Evolutionary conservation across 257 asterid species (phyloP).

Genomic region (Verbascum thapsus): DNA sequence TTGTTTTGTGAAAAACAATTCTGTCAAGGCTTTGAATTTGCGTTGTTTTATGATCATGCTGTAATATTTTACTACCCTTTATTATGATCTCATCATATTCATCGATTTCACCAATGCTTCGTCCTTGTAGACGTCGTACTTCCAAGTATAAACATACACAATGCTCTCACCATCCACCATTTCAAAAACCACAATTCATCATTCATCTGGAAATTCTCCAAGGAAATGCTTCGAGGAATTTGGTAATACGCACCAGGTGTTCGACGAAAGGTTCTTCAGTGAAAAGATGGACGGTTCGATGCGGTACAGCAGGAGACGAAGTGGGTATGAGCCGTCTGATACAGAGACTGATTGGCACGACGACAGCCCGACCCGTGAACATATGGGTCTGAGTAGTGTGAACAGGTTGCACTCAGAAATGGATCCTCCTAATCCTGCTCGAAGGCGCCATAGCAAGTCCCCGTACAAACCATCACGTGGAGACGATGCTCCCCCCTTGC

Average conservation of each 20-base stretch:
- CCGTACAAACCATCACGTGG: conserved; percentile 37
- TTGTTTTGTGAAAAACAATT: not conserved
- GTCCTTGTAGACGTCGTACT: conserved; percentile 26
- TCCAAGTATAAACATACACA: conserved; percentile 11
- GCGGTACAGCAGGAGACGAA: conserved; percentile 39
- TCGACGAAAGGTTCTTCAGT: not conserved
- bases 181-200: not conserved
- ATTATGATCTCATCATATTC: conserved; percentile 2
- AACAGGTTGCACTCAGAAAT: conserved; percentile 7
- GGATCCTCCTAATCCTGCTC: conserved; percentile 32
- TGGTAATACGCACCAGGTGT: not conserved
- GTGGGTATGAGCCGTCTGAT: conserved; percentile 75
- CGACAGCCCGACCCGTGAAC: conserved; percentile 45
- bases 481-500: conserved; percentile 20
- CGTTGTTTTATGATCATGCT: too few species aligned
- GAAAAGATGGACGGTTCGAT: conserved; percentile 21
- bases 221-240: not conserved
- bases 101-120: conserved; percentile 30
- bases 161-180: conserved; percentile 11
- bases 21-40: too few species aligned
- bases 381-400: conserved; percentile 3
- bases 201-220: too few species aligned
- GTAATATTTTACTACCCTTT: not conserved
- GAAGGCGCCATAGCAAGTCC: conserved; percentile 45
- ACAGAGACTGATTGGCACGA: conserved; percentile 57